Percentiles rank a stretch among this genome's conserved stretches.
Evolutionary conservation across 495 filamentous ascomycete species (phyloP).

Genomic region (Penicillium turbatum): DNA sequence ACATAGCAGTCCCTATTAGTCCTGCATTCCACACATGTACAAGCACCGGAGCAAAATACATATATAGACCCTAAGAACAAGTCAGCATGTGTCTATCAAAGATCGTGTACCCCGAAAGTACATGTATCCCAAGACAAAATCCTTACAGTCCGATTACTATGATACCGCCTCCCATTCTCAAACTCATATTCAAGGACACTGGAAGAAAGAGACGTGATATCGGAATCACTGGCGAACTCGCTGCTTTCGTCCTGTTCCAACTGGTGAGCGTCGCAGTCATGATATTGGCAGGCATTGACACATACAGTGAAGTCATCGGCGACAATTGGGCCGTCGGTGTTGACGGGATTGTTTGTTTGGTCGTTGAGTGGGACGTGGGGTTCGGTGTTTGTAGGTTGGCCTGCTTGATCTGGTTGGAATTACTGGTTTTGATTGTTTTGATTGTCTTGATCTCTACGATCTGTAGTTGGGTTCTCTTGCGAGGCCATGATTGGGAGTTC

Average conservation of each 20-base stretch:
- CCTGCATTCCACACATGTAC: too few relatives aligned
- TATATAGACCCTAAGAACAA: slow-evolving; percentile 9
- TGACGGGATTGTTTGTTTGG: not conserved
- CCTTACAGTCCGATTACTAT: slow-evolving; percentile 11
- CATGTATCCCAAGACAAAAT: too few relatives aligned
- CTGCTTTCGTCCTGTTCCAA: slow-evolving; percentile 12
- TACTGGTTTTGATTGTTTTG: not conserved
- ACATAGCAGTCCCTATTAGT: too few relatives aligned
- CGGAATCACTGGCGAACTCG: slow-evolving; percentile 18
- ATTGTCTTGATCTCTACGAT: too few relatives aligned
- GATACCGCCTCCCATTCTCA: slow-evolving; percentile 26
- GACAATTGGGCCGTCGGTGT: not conserved
- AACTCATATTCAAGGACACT: slow-evolving; percentile 23
- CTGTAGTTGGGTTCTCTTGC: too few relatives aligned
- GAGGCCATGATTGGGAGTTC: too few relatives aligned
- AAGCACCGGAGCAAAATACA: not conserved
- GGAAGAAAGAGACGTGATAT: slow-evolving; percentile 20
- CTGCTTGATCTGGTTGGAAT: not conserved
- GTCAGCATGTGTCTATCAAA: slow-evolving; percentile 2
- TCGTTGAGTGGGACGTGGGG: not conserved
- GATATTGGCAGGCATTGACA: not conserved
- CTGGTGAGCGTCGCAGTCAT: not conserved
- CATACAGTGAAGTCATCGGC: slow-evolving; percentile 1
- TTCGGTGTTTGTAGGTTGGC: not conserved
- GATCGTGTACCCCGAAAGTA: too few relatives aligned